phyloP scores from a whole-genome alignment of 208 protist species.

The Porcisia deanei region DNA sequence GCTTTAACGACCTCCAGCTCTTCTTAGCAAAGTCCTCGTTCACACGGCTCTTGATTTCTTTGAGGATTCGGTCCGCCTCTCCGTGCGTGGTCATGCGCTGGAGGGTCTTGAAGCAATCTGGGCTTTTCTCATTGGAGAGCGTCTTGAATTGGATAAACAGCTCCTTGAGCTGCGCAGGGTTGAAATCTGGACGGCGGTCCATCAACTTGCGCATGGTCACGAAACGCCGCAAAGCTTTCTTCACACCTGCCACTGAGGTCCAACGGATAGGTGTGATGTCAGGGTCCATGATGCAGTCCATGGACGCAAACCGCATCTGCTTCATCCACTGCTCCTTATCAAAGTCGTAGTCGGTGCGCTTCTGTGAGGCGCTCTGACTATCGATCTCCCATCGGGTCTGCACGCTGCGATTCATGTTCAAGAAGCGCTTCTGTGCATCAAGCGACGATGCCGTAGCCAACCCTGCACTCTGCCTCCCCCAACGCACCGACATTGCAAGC shows the following conservation, averaged over 20 bases:
- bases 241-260: constrained; percentile 70
- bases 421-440: constrained; percentile 33
- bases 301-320: constrained; percentile 90
- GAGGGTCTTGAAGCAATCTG: constrained; percentile 63
- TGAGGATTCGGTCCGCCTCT: constrained; percentile 80
- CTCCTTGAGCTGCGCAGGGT: constrained; percentile 59
- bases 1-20: constrained; percentile 86
- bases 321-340: constrained; percentile 93
- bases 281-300: constrained; percentile 94
- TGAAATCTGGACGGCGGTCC: constrained; percentile 87
- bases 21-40: constrained; percentile 89
- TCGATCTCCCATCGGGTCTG: constrained; percentile 86
- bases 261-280: constrained; percentile 84
- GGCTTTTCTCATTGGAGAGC: constrained; percentile 62
- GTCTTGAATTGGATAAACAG: constrained; percentile 79
- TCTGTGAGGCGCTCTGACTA: constrained; percentile 61
- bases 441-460: neutral
- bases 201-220: constrained; percentile 88
- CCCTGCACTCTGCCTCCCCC: neutral
- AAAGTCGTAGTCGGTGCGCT: constrained; percentile 91
- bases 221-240: constrained; percentile 77
- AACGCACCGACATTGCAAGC: constrained; percentile 4
- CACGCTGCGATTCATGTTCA: constrained; percentile 91
- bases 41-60: constrained; percentile 75
- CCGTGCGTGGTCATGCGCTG: constrained; percentile 89